A percentile compares a stretch with the other conserved stretches of the same genome.
Evolutionary conservation across 768 basidiomycete genomes (phyloP).

Genomic region (Dioszegia crocea): DNA sequence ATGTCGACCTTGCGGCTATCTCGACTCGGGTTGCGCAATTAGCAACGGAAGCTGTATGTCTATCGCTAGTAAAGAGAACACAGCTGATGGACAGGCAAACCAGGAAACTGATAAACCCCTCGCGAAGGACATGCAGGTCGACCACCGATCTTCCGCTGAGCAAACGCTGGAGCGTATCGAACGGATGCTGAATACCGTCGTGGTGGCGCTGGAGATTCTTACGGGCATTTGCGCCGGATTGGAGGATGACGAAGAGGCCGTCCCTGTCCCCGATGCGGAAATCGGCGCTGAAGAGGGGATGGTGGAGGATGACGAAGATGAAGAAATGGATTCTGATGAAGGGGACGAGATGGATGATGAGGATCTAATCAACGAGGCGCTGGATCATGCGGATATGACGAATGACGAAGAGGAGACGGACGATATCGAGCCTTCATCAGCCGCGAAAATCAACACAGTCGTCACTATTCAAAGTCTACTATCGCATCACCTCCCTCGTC

Average conservation of each 20-base stretch:
- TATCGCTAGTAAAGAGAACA: background rate
- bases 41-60: constrained; percentile 32
- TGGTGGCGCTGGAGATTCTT: constrained; percentile 79
- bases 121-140: constrained; percentile 62
- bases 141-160: constrained; percentile 68
- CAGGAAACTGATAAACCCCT: constrained; percentile 22
- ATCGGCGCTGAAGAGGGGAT: constrained; percentile 3
- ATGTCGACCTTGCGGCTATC: constrained; percentile 35
- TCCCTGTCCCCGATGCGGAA: constrained; percentile 10
- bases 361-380: constrained; percentile 38
- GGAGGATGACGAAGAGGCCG: constrained; percentile 51
- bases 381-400: constrained; percentile 31
- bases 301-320: constrained; percentile 14
- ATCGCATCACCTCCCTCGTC: constrained; percentile 64
- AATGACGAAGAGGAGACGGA: constrained; percentile 44
- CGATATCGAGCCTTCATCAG: constrained; percentile 29
- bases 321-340: constrained; percentile 4
- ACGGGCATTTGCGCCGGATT: constrained; percentile 83
- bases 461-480: constrained; percentile 53
- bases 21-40: constrained; percentile 27
- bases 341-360: constrained; percentile 48
- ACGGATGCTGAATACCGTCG: constrained; percentile 64
- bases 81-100: constrained; percentile 20
- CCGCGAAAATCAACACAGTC: constrained; percentile 39
- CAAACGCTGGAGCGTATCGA: constrained; percentile 71